phyloP scores from a whole-genome alignment of 2,329 filamentous ascomycete species.

The Bipolaris oryzae region DNA sequence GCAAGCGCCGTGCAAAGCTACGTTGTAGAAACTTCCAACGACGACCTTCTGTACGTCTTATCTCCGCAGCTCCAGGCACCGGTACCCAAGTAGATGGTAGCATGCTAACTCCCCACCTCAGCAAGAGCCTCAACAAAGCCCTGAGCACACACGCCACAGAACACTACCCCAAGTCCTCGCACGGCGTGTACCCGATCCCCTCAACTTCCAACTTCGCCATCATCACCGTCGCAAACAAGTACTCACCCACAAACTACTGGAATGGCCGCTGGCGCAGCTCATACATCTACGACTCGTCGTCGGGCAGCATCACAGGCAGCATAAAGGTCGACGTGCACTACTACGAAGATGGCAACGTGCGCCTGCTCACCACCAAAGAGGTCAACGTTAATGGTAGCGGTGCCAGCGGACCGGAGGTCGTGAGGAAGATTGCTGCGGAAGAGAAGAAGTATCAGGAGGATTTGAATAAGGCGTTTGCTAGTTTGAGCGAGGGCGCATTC shows the following conservation, averaged over 20 bases:
- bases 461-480: constrained; percentile 86
- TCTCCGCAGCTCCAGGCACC: neutral
- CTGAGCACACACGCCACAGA: constrained; percentile 78
- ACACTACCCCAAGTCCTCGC: constrained; percentile 83
- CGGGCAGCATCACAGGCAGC: constrained; percentile 71
- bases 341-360: constrained; percentile 98
- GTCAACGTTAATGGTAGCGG: constrained; percentile 67
- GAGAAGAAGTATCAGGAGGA: constrained; percentile 98
- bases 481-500: constrained; percentile 90
- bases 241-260: constrained; percentile 98
- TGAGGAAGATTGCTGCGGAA: constrained; percentile 74
- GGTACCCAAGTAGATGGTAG: neutral
- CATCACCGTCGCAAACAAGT: constrained; percentile 91
- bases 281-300: constrained; percentile 76
- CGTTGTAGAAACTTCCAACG: constrained; percentile 74
- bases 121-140: constrained; percentile 82
- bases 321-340: constrained; percentile 98
- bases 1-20: constrained; percentile 82
- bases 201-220: constrained; percentile 78
- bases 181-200: constrained; percentile 77
- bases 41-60: constrained; percentile 74
- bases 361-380: constrained; percentile 85
- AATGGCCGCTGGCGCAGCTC: constrained; percentile 95
- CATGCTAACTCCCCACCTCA: constrained; percentile 44
- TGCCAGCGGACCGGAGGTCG: constrained; percentile 69